These are phyloP conservation scores for Boechera stricta DNA, from an alignment of 345 rosid species.

Conservation along the genomic window DNA sequence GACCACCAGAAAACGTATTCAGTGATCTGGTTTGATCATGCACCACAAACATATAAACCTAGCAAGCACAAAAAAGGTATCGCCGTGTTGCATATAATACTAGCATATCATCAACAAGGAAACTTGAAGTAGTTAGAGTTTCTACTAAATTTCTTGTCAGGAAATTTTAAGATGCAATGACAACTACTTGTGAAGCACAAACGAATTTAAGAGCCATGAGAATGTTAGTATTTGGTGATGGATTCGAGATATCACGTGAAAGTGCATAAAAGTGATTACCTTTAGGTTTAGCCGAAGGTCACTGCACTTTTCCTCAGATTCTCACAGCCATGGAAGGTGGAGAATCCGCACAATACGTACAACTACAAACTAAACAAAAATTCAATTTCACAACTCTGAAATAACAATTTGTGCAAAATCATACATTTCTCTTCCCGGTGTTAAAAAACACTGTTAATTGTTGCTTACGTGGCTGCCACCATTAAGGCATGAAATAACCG, in stretches of 20 bases:
- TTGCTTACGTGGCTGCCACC: too few species aligned
- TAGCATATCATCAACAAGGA: slow-evolving; percentile 11
- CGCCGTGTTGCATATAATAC: neutral
- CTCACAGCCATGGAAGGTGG: slow-evolving; percentile 42
- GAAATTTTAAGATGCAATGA: slow-evolving; percentile 7
- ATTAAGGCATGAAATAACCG: too few species aligned
- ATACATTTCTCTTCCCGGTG: too few species aligned
- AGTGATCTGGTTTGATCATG: slow-evolving; percentile 22
- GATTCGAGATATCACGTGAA: slow-evolving; percentile 31
- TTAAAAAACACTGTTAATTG: too few species aligned
- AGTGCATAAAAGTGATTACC: slow-evolving; percentile 41
- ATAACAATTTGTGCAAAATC: too few species aligned
- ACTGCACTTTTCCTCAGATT: slow-evolving; percentile 29
- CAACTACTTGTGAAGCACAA: slow-evolving; percentile 3
- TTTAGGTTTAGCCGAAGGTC: slow-evolving; percentile 37
- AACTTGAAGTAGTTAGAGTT: slow-evolving; percentile 5
- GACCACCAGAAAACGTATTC: slow-evolving; percentile 7
- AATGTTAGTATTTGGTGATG: slow-evolving; percentile 16
- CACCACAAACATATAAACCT: slow-evolving; percentile 8
- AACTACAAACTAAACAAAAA: neutral
- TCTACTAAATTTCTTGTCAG: slow-evolving; percentile 13
- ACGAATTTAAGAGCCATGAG: slow-evolving; percentile 5
- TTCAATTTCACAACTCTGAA: too few species aligned
- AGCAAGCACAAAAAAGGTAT: slow-evolving; percentile 20
- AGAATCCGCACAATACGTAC: slow-evolving; percentile 36